Percentiles rank a stretch among this genome's conserved stretches.
These are phyloP conservation scores for Penicillium robsamsonii DNA, from an alignment of 495 filamentous ascomycete species.

Conservation along the genomic window DNA sequence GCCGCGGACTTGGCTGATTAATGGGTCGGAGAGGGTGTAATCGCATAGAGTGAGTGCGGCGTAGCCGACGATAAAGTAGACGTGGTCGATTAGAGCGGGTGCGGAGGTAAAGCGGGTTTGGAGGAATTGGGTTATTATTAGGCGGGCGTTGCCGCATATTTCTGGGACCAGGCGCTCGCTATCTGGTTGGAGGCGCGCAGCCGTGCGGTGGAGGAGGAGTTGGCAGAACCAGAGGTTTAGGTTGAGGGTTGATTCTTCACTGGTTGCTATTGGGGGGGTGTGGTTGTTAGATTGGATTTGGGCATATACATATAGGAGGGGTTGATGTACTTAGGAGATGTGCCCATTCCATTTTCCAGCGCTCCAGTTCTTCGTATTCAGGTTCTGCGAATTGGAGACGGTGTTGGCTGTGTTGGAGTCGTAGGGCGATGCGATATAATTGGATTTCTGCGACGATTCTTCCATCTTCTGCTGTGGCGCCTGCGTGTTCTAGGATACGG, in stretches of 20 bases:
- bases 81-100: conserved; percentile 36
- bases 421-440: conserved; percentile 34
- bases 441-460: conserved; percentile 41
- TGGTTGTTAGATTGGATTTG: conserved; percentile 10
- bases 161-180: conserved; percentile 31
- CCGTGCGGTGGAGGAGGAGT: conserved; percentile 39
- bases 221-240: conserved; percentile 43
- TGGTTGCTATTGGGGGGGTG: conserved; percentile 20
- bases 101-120: conserved; percentile 34
- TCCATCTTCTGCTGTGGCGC: conserved; percentile 36
- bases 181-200: conserved; percentile 29
- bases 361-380: conserved; percentile 41
- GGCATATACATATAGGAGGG: neutral
- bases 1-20: conserved; percentile 39
- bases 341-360: conserved; percentile 42
- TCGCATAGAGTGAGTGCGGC: conserved; percentile 44
- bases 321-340: conserved; percentile 34
- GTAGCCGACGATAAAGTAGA: conserved; percentile 41
- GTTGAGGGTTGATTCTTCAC: conserved; percentile 34
- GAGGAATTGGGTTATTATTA: conserved; percentile 37
- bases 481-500: conserved; percentile 36
- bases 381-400: conserved; percentile 32
- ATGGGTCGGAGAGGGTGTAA: conserved; percentile 36
- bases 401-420: conserved; percentile 29
- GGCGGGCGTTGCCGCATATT: conserved; percentile 34